phyloP scores from a whole-genome alignment of 139 green algal genomes.

The Microglena sp. region DNA sequence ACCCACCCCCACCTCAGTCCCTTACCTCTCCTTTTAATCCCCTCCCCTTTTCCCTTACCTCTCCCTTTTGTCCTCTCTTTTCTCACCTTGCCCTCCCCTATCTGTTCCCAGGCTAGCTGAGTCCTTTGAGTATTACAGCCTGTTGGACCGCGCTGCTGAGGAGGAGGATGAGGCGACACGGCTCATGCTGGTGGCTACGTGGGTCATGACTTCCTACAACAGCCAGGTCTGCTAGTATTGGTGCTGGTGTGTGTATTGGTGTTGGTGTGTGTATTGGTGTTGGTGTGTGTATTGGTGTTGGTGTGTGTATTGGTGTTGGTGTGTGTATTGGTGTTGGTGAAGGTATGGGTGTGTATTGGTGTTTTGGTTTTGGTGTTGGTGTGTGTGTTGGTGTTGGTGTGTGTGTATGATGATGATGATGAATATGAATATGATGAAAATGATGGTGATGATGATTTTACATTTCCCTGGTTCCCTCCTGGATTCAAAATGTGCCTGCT shows the following conservation, averaged over 20 bases:
- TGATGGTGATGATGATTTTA: no score
- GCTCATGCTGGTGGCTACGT: slow-evolving; percentile 53
- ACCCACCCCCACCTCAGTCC: no score
- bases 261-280: background rate
- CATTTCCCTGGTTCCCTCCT: no score
- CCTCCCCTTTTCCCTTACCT: no score
- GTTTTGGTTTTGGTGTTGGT: background rate
- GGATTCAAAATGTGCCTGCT: no score
- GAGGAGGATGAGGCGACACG: slow-evolving; percentile 17
- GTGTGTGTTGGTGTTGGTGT: background rate
- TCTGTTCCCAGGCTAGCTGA: slow-evolving; percentile 39
- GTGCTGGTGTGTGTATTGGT: background rate
- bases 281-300: background rate
- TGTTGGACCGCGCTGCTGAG: slow-evolving; percentile 44
- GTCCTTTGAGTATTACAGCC: slow-evolving; percentile 27
- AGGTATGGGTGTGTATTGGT: background rate
- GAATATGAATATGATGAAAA: no score
- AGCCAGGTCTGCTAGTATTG: slow-evolving; percentile 11
- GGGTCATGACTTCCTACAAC: slow-evolving; percentile 45
- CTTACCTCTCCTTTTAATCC: no score
- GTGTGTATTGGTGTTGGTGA: background rate
- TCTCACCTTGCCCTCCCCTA: no score
- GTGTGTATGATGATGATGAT: no score
- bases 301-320: background rate
- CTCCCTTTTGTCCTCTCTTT: no score